Conservation (phyloP, 2,329 filamentous ascomycete genomes). For the Parascedosporium putredinis region DNA sequence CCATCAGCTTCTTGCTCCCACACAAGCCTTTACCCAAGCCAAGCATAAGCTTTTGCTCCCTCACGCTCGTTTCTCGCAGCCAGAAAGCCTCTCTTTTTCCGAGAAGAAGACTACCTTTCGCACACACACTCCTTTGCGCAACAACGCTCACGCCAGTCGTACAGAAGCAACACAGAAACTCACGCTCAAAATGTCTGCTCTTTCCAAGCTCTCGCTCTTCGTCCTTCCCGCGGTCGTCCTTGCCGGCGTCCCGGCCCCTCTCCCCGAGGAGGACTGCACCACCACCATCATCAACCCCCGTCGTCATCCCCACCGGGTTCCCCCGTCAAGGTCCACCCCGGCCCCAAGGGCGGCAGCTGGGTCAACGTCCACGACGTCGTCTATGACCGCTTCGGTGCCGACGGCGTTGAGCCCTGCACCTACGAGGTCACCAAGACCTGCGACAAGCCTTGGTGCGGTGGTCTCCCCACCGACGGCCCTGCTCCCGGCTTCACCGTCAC, state of each 20-base stretch:
- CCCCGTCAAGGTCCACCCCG: background rate
- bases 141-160: too few relatives aligned
- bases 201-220: conserved; percentile 14
- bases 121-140: too few relatives aligned
- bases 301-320: background rate
- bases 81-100: background rate
- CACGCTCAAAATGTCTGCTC: background rate
- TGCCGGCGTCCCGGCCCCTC: background rate
- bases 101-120: background rate
- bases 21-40: too few relatives aligned
- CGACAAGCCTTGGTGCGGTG: conserved; percentile 4
- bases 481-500: conserved; percentile 11
- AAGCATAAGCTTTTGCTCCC: too few relatives aligned
- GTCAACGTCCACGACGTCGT: conserved; percentile 9
- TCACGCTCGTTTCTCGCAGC: background rate
- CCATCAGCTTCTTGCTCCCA: too few relatives aligned
- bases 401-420: conserved; percentile 9
- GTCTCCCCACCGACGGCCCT: conserved; percentile 5
- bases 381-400: conserved; percentile 9
- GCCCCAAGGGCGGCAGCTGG: background rate
- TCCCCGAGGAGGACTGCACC: background rate
- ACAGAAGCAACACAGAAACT: too few relatives aligned
- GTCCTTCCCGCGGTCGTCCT: background rate
- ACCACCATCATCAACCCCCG: background rate
- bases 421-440: conserved; percentile 12